Evolutionary conservation across 495 filamentous ascomycete genomes (phyloP), one percentile per base, ranked within the genome.

Genomic region (Hypomontagnella submonticulosa): DNA sequence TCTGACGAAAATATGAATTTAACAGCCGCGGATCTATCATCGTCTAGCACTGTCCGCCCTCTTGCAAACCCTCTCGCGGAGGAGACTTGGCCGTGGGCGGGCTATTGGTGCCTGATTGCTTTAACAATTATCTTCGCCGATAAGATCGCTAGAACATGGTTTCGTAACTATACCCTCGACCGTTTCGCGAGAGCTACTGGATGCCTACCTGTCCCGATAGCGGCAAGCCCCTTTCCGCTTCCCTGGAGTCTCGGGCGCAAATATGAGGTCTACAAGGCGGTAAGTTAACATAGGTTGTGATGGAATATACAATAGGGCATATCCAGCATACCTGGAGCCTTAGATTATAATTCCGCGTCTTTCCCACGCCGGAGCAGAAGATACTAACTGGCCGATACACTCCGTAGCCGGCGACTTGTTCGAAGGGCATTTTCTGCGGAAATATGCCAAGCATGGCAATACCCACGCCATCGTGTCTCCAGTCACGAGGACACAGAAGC

Each of bases 391-490:
- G 36, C 9, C 3, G 10, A 3, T 15, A 4, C 8, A 43, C 1
- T 59, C 56, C 3, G 20, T 59, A 30, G 44, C 33, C 20, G 43
- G 56, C 15, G 36, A 59, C 19, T 34, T 59, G 10, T 59, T 59
- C 33, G 43, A 59, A 15, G 43, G 43, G n/a, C 43, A 59, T 12
- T 59, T 59, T 11, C 16, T 8, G 27, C 56, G 56, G 19, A 59
- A 49, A 20, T 59, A 59, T 11, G 23, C 43, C 7, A 59, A 59
- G 34, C 37, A 59, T 19, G 56, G 56, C 8, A 59, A 59, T 19
- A 59, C 53, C 2, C 56, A 59, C 23, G 56, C 56, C 15, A 59
- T 59, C 33, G 56, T 50, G 7, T 59, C 56, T n/a, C 40, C 43
- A 7, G 27, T 59, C 11, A 7, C 49, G 9, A 19, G 12, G 10